These are phyloP conservation scores for Termitomyces sp. DNA, from an alignment of 768 basidiomycete species.

Conservation along the genomic window DNA sequence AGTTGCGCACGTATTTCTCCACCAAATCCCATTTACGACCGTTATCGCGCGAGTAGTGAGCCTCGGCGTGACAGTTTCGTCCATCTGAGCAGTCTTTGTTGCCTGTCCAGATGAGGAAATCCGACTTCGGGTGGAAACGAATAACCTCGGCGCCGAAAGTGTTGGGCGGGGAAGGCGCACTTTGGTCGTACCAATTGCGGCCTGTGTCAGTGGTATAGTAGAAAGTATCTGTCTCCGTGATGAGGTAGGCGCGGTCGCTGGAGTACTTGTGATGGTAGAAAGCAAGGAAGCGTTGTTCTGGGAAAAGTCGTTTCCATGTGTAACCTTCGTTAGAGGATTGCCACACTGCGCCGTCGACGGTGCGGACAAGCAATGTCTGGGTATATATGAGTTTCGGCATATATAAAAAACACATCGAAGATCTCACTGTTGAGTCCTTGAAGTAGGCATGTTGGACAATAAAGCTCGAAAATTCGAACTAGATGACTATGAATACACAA, in stretches of 20 bases:
- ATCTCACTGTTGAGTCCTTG: conserved; percentile 60
- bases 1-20: conserved; percentile 85
- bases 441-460: conserved; percentile 84
- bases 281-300: conserved; percentile 63
- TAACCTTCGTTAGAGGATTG: conserved; percentile 96
- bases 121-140: conserved; percentile 83
- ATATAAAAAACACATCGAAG: not conserved
- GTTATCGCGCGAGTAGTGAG: conserved; percentile 71
- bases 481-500: not conserved
- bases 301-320: conserved; percentile 70
- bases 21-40: conserved; percentile 73
- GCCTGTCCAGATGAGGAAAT: conserved; percentile 89
- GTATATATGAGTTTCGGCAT: conserved; percentile 2
- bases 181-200: conserved; percentile 53
- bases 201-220: conserved; percentile 87
- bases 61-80: conserved; percentile 65
- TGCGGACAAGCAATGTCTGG: conserved; percentile 79
- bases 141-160: conserved; percentile 69
- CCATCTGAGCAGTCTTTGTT: conserved; percentile 52
- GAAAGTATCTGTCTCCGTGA: conserved; percentile 60
- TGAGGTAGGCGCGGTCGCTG: conserved; percentile 82
- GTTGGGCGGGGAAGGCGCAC: conserved; percentile 72
- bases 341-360: conserved; percentile 78
- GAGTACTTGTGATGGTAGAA: conserved; percentile 85
- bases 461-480: conserved; percentile 65